Percentiles rank a stretch among this genome's conserved stretches.
Evolutionary conservation across 225 moss, liverwort and hornwort genomes (phyloP).

Genomic region (Sphagnum tenellum): DNA sequence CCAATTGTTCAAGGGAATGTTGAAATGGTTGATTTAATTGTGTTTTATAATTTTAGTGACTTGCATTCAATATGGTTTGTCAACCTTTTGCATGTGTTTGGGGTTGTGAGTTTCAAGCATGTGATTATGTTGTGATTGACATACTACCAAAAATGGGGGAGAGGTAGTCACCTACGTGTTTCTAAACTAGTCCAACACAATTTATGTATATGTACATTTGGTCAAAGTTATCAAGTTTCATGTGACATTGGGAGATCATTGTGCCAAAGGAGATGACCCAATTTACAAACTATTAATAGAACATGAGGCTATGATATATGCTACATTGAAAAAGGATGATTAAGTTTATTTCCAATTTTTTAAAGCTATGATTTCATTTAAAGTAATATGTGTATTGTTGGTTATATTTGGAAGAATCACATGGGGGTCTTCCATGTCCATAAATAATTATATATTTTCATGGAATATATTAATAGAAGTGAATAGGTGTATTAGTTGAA

Average conservation of each 20-base stretch:
- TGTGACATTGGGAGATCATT: not conserved
- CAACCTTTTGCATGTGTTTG: not conserved
- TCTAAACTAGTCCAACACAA: not conserved
- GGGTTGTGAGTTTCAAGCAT: not conserved
- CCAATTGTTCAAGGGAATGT: not conserved
- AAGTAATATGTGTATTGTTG: no score
- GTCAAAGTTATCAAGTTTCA: not conserved
- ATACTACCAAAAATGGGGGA: not conserved
- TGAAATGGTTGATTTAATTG: not conserved
- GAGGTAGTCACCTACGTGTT: not conserved
- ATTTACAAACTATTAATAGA: not conserved
- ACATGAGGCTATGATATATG: no score
- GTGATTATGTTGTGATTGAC: not conserved
- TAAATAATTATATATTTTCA: no score
- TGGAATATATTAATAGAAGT: no score
- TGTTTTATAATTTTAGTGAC: not conserved
- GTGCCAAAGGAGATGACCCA: not conserved
- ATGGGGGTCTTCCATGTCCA: no score
- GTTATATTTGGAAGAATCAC: no score
- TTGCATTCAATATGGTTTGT: not conserved
- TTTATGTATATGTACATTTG: not conserved
- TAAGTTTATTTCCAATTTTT: no score
- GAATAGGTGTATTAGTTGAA: no score
- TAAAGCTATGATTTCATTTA: no score
- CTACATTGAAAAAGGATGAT: no score